Evolutionary conservation across 495 filamentous ascomycete species (phyloP).

Genomic region (Xylaria venustula): DNA sequence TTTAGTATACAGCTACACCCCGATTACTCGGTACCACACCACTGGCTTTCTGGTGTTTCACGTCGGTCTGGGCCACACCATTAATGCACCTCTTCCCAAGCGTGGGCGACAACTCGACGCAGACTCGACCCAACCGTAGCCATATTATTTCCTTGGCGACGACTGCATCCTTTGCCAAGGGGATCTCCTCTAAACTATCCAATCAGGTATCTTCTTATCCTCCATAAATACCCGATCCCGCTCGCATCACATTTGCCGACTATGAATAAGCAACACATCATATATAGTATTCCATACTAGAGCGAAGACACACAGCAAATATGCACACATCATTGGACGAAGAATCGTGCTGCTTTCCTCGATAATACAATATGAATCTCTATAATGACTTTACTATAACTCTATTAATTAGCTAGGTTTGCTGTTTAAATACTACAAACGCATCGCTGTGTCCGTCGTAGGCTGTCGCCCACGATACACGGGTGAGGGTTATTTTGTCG

Average conservation of each 20-base stretch:
- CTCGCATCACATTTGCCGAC: neutral
- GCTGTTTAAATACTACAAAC: neutral
- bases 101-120: neutral
- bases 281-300: no score
- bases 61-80: neutral
- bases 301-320: no score
- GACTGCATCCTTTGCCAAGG: neutral
- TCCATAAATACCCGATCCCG: neutral
- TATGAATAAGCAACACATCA: neutral
- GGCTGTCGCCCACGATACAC: neutral
- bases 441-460: neutral
- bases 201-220: neutral
- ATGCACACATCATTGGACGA: no score
- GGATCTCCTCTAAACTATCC: neutral
- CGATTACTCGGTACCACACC: neutral
- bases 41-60: neutral
- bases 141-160: neutral
- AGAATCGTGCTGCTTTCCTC: no score
- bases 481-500: neutral
- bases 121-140: neutral
- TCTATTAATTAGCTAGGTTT: neutral
- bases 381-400: no score
- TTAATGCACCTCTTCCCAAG: neutral
- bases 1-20: neutral
- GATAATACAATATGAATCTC: no score